Evolutionary conservation across 1,284 basidiomycete species (phyloP).

Genomic region (Ceratobasidium sp.): DNA sequence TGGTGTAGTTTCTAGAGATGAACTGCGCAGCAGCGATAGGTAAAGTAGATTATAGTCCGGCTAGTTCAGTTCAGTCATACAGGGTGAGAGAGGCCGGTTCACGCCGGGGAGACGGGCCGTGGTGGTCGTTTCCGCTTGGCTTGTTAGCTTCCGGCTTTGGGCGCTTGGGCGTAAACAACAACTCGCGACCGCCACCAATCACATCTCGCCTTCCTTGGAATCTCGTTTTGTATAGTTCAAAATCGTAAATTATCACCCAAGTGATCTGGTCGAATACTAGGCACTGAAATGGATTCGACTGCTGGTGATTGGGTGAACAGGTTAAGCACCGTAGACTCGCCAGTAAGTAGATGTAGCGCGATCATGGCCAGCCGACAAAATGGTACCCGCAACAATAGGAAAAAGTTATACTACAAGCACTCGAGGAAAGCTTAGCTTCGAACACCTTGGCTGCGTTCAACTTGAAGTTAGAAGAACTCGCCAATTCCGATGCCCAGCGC

Average conservation of each 20-base stretch:
- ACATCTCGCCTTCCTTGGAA: too few species aligned
- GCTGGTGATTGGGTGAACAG: constrained; percentile 1
- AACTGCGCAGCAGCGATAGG: too few species aligned
- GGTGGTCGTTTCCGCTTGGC: too few species aligned
- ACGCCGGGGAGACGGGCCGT: too few species aligned
- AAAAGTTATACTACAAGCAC: background rate
- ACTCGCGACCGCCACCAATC: too few species aligned
- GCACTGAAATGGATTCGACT: background rate
- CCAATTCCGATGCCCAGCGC: background rate
- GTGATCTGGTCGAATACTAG: background rate
- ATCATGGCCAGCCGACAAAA: background rate
- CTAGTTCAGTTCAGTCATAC: too few species aligned
- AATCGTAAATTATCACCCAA: background rate
- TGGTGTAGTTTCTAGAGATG: too few species aligned
- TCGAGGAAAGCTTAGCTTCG: constrained; percentile 1
- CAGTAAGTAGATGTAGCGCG: background rate
- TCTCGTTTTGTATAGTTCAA: too few species aligned
- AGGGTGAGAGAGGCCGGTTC: too few species aligned
- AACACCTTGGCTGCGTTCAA: constrained; percentile 5
- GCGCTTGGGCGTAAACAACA: too few species aligned
- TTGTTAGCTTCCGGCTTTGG: too few species aligned
- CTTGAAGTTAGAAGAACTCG: background rate
- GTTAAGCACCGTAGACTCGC: background rate
- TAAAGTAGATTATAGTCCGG: too few species aligned
- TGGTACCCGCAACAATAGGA: background rate